phyloP scores from a whole-genome alignment of 345 rosid species.

The Microcos paniculata region DNA sequence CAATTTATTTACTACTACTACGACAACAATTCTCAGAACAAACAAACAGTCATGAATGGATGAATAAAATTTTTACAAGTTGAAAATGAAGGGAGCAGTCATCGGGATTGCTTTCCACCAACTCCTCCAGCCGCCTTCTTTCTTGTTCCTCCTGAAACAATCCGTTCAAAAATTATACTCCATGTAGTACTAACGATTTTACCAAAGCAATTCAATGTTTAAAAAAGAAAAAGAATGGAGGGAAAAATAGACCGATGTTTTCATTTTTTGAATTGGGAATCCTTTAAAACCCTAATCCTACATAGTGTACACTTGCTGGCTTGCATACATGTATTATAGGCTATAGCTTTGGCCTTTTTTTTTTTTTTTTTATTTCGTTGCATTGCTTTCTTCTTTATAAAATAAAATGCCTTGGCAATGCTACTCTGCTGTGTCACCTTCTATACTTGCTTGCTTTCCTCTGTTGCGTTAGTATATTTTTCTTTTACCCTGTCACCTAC shows the following conservation, averaged over 20 bases:
- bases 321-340: no score
- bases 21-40: neutral
- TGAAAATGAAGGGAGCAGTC: conserved; percentile 62
- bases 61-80: conserved; percentile 41
- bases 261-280: neutral
- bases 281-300: conserved; percentile 8
- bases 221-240: neutral
- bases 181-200: neutral
- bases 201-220: neutral
- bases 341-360: no score
- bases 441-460: no score
- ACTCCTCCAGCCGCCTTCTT: conserved; percentile 43
- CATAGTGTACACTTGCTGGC: no score
- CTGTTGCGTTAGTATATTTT: no score
- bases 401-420: no score
- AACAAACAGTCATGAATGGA: neutral
- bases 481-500: no score
- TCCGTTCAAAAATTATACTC: neutral
- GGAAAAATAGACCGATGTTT: neutral
- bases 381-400: no score
- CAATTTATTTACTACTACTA: no score
- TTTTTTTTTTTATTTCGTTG: no score
- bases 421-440: no score
- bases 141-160: conserved; percentile 20
- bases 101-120: conserved; percentile 62